A percentile compares a stretch with the other conserved stretches of the same genome.
Conservation (phyloP, 345 rosid genomes). For the Toxicodendron radicans region DNA sequence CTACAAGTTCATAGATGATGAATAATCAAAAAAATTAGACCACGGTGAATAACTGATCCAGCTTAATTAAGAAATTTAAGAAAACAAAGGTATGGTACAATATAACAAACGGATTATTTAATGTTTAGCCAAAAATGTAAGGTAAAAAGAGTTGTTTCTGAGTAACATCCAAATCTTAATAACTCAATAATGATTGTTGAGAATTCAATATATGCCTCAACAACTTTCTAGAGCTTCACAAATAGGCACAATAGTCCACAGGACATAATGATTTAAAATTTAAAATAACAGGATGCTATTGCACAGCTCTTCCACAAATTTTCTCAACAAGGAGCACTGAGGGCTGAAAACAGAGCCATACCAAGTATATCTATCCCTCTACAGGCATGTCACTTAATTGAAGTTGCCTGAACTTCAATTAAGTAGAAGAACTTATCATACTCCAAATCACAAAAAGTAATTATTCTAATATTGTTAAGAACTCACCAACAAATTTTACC, state of each 20-base stretch:
- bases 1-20: slow-evolving; percentile 29
- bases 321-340: not conserved
- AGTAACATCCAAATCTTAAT: not conserved
- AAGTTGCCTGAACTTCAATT: not conserved
- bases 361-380: not conserved
- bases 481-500: not conserved
- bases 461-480: not conserved
- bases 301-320: not conserved
- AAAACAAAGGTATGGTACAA: not conserved
- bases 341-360: not conserved
- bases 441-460: not conserved
- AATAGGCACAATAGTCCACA: not conserved
- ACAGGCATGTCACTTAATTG: not conserved
- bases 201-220: not conserved
- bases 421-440: not conserved
- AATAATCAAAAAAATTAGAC: not conserved
- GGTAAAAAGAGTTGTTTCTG: not conserved
- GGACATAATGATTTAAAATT: no score
- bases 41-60: not conserved
- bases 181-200: not conserved
- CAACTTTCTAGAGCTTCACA: not conserved
- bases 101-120: not conserved
- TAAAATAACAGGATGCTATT: not conserved
- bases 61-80: not conserved
- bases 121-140: not conserved